Percentiles rank a stretch among this genome's conserved stretches.
These are phyloP conservation scores for Pichia norvegensis DNA, from an alignment of 1,139 yeast genomes.

Conservation along the genomic window DNA sequence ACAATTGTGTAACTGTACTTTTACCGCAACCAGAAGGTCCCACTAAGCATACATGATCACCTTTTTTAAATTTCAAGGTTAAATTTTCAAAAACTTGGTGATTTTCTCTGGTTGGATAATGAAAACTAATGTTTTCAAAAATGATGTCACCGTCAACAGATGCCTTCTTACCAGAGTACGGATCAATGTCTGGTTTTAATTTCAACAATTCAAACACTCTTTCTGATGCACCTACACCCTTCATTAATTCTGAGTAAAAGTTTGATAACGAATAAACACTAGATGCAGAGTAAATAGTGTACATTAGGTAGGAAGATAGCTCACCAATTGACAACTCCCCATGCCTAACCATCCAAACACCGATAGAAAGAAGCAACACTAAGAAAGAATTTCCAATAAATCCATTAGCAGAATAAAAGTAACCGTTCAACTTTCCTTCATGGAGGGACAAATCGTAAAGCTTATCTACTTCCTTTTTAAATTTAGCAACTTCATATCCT, in stretches of 20 bases:
- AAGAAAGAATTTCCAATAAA: slow-evolving; percentile 46
- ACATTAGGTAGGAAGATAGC: slow-evolving; percentile 52
- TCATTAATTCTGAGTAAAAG: slow-evolving; percentile 54
- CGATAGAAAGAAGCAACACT: slow-evolving; percentile 43
- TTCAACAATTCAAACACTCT: slow-evolving; percentile 47
- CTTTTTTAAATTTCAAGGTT: slow-evolving; percentile 61
- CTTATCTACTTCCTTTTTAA: slow-evolving; percentile 39
- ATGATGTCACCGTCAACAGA: slow-evolving; percentile 48
- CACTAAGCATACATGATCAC: slow-evolving; percentile 86
- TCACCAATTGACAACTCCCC: slow-evolving; percentile 51
- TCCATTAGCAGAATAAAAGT: slow-evolving; percentile 45
- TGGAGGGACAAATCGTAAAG: slow-evolving; percentile 39
- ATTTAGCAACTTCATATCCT: slow-evolving; percentile 28
- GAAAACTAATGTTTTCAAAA: slow-evolving; percentile 60
- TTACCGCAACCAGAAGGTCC: slow-evolving; percentile 99
- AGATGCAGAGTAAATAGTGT: slow-evolving; percentile 52
- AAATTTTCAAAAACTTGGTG: slow-evolving; percentile 58
- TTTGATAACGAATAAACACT: slow-evolving; percentile 53
- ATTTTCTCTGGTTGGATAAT: slow-evolving; percentile 83
- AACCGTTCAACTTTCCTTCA: slow-evolving; percentile 47
- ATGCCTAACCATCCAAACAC: slow-evolving; percentile 41
- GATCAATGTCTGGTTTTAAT: slow-evolving; percentile 41
- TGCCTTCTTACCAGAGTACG: slow-evolving; percentile 33
- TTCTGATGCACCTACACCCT: slow-evolving; percentile 56
- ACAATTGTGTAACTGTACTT: slow-evolving; percentile 74